These are phyloP conservation scores for Solanum tarijense DNA, from an alignment of 257 asterid species.

Conservation along the genomic window DNA sequence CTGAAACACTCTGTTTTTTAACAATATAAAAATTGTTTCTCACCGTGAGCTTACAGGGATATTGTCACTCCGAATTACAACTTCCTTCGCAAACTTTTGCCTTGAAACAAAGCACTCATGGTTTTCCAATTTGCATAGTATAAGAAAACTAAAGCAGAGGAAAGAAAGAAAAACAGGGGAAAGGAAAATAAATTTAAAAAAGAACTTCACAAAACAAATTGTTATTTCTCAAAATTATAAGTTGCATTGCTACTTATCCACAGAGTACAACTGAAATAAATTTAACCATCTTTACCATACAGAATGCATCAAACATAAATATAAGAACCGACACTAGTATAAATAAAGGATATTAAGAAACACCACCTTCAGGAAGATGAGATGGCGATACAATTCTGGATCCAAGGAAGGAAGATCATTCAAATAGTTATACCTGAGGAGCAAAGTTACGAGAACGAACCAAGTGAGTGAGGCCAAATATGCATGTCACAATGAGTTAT, in stretches of 20 bases:
- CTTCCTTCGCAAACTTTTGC: not conserved
- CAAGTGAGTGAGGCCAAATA: not conserved
- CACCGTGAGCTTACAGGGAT: not conserved
- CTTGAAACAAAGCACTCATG: not conserved
- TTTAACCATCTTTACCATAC: not conserved
- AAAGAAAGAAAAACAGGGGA: not conserved
- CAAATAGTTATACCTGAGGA: slow-evolving; percentile 81
- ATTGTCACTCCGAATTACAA: not conserved
- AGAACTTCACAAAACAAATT: not conserved
- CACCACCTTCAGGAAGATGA: slow-evolving; percentile 79
- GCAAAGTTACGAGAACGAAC: not conserved
- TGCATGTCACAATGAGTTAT: not conserved
- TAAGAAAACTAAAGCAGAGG: not conserved
- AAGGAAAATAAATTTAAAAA: not conserved
- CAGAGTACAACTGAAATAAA: not conserved
- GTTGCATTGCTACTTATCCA: not conserved
- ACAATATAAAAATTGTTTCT: not conserved
- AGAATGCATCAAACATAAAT: not conserved
- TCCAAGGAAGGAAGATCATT: slow-evolving; percentile 97
- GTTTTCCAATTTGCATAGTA: not conserved
- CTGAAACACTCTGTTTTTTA: not conserved
- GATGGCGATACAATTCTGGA: slow-evolving; percentile 90
- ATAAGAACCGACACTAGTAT: not conserved
- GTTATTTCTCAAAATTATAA: not conserved
- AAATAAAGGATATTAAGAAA: not conserved